Evolutionary conservation across 371 early-diverging fungal species (phyloP).

Genomic region (Mortierella sp.): DNA sequence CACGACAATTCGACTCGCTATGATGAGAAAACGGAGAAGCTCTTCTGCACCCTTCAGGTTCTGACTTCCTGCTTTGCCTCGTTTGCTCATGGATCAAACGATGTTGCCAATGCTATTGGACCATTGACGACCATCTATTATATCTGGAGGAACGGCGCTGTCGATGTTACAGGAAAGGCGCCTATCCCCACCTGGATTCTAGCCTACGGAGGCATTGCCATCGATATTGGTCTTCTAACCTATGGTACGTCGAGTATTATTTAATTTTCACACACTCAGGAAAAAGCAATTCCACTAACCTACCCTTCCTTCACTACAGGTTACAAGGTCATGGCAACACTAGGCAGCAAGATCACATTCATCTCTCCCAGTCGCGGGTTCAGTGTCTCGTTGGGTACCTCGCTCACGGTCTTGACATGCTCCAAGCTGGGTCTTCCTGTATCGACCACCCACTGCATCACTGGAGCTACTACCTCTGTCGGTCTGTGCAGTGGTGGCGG

Average conservation of each 20-base stretch:
- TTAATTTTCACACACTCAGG: neutral
- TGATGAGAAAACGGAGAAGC: conserved; percentile 84
- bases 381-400: conserved; percentile 85
- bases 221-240: conserved; percentile 83
- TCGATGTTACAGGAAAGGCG: conserved; percentile 63
- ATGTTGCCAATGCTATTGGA: conserved; percentile 91
- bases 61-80: conserved; percentile 88
- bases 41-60: conserved; percentile 89
- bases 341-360: conserved; percentile 91
- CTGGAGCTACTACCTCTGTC: conserved; percentile 86
- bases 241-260: conserved; percentile 59
- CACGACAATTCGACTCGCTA: conserved; percentile 76
- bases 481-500: conserved; percentile 87
- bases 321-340: conserved; percentile 79
- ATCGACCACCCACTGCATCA: conserved; percentile 92
- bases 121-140: conserved; percentile 79
- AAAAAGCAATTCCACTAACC: neutral
- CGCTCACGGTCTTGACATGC: conserved; percentile 87
- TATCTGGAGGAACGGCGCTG: conserved; percentile 72
- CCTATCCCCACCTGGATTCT: conserved; percentile 67
- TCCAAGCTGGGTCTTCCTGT: conserved; percentile 87
- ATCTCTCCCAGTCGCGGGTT: conserved; percentile 90
- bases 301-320: neutral
- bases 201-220: conserved; percentile 73
- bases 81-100: conserved; percentile 92